Base-by-base conservation (phyloP, 2,329 filamentous ascomycete genomes). In the Cladophialophora yegresii region DNA sequence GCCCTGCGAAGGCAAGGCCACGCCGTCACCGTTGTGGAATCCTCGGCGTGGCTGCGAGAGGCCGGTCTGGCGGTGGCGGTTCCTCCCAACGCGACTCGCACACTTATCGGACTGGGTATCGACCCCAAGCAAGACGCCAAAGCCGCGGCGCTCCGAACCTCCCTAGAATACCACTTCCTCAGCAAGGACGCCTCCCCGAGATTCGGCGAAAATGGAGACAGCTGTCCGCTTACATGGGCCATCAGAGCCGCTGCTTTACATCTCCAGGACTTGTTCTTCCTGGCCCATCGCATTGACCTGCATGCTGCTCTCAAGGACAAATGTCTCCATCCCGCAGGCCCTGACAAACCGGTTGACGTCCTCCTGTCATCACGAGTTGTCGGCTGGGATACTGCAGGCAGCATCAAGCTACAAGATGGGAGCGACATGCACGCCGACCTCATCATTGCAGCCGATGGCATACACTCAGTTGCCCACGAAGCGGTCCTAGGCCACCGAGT, bases 1-100 rank as follows among this genome's bases (percentile, higher is more conserved):
- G 81, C 79, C n/a, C 74, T 87, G 0, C 79, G 84, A 9, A 78
- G 81, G 61, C 77, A 81, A 54, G 83, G 84, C 1, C 83, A 85
- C 65, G 66, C 75, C 8, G 82, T 85, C 36, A 59, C 74, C 70
- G 70, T 75, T 6, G 28, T 75, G 1, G 73, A 74, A 33, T 65
- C 71, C 47, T 75, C 73, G 0, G 49, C 66, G 3, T 73, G 74
- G 54, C 64, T 69, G 4, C 70, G 69, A 13, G 73, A 75, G 61
- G 65, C 73, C 1, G 73, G 73, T 8, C 73, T 73, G 9, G 73
- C 73, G 1, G 69, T 75, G n/a, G 57, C 68, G 8, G 62, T 75
- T 16, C 62, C 67, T n/a, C 74, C 73, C 1, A 74, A 75, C 56
- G 72, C 71, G 1, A 69, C 64, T 12, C 66, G 67, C 30, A 67